phyloP scores from a whole-genome alignment of 1,284 basidiomycete species.

The Pholiota adiposa region DNA sequence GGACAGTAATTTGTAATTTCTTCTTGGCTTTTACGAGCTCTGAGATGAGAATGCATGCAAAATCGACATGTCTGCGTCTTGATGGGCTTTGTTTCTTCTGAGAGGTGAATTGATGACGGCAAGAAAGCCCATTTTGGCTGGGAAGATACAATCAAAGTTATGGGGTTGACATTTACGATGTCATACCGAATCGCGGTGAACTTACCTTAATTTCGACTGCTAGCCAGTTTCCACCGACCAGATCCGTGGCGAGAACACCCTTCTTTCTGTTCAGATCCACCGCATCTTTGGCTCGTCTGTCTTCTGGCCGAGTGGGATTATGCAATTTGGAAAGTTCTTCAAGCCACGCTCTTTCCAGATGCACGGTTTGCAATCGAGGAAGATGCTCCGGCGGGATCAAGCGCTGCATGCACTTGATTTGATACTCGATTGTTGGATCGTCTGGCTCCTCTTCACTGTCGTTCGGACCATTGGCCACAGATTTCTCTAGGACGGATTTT shows the following conservation, averaged over 20 bases:
- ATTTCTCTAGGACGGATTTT: slow-evolving; percentile 45
- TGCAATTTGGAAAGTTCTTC: slow-evolving; percentile 49
- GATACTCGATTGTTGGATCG: slow-evolving; percentile 67
- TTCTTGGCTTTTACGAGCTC: slow-evolving; percentile 41
- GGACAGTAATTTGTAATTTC: slow-evolving; percentile 77
- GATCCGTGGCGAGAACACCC: slow-evolving; percentile 75
- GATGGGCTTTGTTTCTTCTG: slow-evolving; percentile 54
- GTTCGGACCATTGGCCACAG: slow-evolving; percentile 9
- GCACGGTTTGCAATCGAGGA: slow-evolving; percentile 55
- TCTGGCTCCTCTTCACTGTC: slow-evolving; percentile 49
- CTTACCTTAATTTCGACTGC: slow-evolving; percentile 89
- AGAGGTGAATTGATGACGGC: slow-evolving; percentile 63
- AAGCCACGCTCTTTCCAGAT: slow-evolving; percentile 68
- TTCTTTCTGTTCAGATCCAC: slow-evolving; percentile 61
- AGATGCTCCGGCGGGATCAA: slow-evolving; percentile 65
- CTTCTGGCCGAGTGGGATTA: slow-evolving; percentile 55
- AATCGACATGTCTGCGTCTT: slow-evolving; percentile 84
- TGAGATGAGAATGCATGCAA: slow-evolving; percentile 82
- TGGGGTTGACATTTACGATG: slow-evolving; percentile 4
- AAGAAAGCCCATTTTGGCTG: slow-evolving; percentile 97
- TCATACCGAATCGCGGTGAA: background rate
- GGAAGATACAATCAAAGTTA: slow-evolving; percentile 1
- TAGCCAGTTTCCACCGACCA: slow-evolving; percentile 63
- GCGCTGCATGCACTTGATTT: slow-evolving; percentile 58
- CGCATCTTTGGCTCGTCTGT: slow-evolving; percentile 55